Base-by-base conservation (phyloP, 176 grass and related monocot genomes). In the Oryza longistaminata region DNA sequence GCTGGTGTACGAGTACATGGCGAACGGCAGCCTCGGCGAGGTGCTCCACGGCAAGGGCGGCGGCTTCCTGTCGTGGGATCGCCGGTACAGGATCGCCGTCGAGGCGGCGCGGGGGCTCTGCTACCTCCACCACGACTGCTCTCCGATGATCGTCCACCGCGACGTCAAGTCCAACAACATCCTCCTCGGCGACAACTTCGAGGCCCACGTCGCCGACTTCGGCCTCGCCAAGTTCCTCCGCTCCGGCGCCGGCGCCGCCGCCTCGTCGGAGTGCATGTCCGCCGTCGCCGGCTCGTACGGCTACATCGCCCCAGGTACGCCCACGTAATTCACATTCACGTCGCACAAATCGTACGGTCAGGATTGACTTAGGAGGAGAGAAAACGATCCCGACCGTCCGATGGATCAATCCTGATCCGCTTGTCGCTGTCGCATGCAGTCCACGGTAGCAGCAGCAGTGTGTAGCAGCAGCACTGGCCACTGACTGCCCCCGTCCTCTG, bases 151-250 rank as follows among this genome's bases (percentile, higher is more conserved):
- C 86, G 90, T 99, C 17, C 96, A 99, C 79, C 91, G 96, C 2
- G 96, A 99, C 83, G 93, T 99, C n/a, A 99, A 99, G 88, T 96
- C 91, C 68, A 99, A 99, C 87, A 99, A 99, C 85, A 99, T 96
- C 71, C 78, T 99, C 13, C 88, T 98, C 3, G 93, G 86, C 0
- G 88, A 88, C 45, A 35, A 85, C 79, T 76, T 88, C n/a, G 95
- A 99, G 82, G 96, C 96, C 3, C 96, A 94, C 76, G 93, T 99
- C 33, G 96, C 96, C 4, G 96, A 99, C 83, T 99, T 99, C 67
- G 96, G 96, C 0, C 93, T 99, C 39, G 96, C 96, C 81, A 99
- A 99, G 91, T 99, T 99, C 86, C 81, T 95, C 33, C 85, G 74
- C 27, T 76, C 71, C 48, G 35, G 15, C 74, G 82, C 48, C 72